Evolutionary conservation across 2,329 filamentous ascomycete species (phyloP), one percentile per base, ranked within the genome.

Genomic region (Ceratocystis papillata): DNA sequence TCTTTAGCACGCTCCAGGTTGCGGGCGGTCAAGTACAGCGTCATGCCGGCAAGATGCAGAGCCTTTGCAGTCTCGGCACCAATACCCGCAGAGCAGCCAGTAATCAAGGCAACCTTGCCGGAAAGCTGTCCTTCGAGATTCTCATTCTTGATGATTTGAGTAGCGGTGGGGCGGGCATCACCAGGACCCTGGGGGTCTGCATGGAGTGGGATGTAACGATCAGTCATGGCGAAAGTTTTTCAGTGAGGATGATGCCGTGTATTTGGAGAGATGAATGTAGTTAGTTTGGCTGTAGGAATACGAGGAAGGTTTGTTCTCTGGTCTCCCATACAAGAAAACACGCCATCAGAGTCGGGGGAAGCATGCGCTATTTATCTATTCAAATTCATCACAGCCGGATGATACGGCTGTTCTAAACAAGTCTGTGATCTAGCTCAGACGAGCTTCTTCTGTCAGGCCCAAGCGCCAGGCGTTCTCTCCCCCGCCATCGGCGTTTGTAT

Each of bases 1-100:
- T 64, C 55, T 5, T 62, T 66, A 60, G 62, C 50, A 2, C 76
- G 70, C 1, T 71, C 68, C 0, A 79, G 78, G 0, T 74, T 70
- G 33, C 74, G 75, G 10, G 74, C 70, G 22, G 79, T 78, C 15
- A 59, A n/a, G 28, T 59, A 59, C 28, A 59, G 28, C 0, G 55
- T 59, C 55, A 59, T 59, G 55, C 55, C 55, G 28, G 55, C 28
- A 37, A 59, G 55, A 30, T 37, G 55, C 53, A 80, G 72, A 48
- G 73, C 69, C 15, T 72, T 66, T 41, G 74, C 72, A 60, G 77
- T 78, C 5, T 69, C 66, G 33, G 73, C 73, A n/a, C 78, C 77
- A 15, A 79, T 71, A 63, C 72, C 72, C 3, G 74, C 75, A 3
- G 76, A 75, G 30, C 77, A 74, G n/a, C 78, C 78, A 0, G 78